Base-by-base conservation (phyloP, 305 asterid genomes). In the Fraxinus platypoda region DNA sequence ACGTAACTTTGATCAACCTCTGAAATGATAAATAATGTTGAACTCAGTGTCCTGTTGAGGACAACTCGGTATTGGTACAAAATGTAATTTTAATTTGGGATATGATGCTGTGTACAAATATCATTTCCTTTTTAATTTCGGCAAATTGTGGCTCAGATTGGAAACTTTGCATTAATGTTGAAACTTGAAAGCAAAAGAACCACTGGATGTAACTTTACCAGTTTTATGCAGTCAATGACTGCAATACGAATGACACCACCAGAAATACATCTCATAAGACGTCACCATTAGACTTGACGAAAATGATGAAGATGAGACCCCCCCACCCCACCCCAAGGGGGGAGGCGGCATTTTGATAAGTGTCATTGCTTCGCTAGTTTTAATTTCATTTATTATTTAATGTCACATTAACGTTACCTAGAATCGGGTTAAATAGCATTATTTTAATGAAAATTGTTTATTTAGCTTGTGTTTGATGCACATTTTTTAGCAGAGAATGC, bases 161-260 rank as follows among this genome's bases (percentile, higher is more conserved):
- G 86, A 54, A 80, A 34, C 41, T 17, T 17, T 19, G 52, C 82
- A 78, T 26, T 78, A 62, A 74, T 31, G 66, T n/a, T n/a, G n/a
- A n/a, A n/a, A n/a, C n/a, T 75, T 81, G 59, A 82, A 82, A 38
- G 73, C 57, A 38, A 75, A 31, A 38, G 71, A 28, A 28, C 38
- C 71, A 76, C 72, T 64, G 80, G 13, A 23, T 0, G 23, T 4
- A 13, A 6, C 2, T 62, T 23, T 23, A 7, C 9, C 34, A 17
- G 70, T 62, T 68, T 68, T 2, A 6, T 49, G 74, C 83, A 75
- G 78, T 74, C 64, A 28, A 59, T 57, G 9, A 62, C 72, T 21
- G 72, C 33, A 52, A 41, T 43, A 7, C 76, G 75, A 68, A 76
- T 52, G 80, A 82, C 82, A 38, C 79, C 86, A 66, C 80, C 84